Evolutionary conservation across 345 rosid species (phyloP), one percentile per base, ranked within the genome.

Genomic region (Triadica sebifera): DNA sequence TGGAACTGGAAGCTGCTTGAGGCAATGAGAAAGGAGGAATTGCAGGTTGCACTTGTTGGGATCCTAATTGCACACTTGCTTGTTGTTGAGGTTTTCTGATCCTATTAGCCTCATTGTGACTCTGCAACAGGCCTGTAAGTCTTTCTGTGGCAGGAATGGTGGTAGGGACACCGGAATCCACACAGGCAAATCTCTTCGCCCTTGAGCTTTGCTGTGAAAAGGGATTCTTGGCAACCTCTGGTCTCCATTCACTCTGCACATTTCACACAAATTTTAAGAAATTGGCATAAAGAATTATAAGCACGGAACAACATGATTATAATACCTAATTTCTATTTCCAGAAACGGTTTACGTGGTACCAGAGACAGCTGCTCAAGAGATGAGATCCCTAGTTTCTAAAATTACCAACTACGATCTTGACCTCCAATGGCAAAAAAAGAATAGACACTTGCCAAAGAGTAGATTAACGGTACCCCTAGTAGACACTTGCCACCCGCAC

Each of bases 241-340:
- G 87, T 67, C 85, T 81, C 96, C 94, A 86, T 65, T 86, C 90
- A 69, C 89, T 80, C 97, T 91, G 94, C 88, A 90, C 74, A 79
- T 66, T 66, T 52, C 4, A 66, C 62, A 74, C 11, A 16, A 11
- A 25, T 39, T 38, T 66, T 16, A 37, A 69, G 43, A 15, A 55
- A 8, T 74, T 20, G 74, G 71, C 1, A 38, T 25, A 16, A 6
- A 4, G 19, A 38, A n/a, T 25, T 56, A 39, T 20, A 71, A 3
- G 16, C 51, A 67, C 67, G 41, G 8, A 25, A 3, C n/a, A n/a
- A n/a, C n/a, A 71, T 71, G 76, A 45, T 69, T 58, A 58, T 2
- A 38, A 25, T 20, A 24, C 19, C 11, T 57, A 43, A 57, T 41
- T 5, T 34, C 15, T 45, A 25, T 65, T n/a, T n/a, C n/a, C n/a